Percentiles rank a stretch among this genome's conserved stretches.
phyloP scores from a whole-genome alignment of 345 rosid genomes.

The Populus tremula region DNA sequence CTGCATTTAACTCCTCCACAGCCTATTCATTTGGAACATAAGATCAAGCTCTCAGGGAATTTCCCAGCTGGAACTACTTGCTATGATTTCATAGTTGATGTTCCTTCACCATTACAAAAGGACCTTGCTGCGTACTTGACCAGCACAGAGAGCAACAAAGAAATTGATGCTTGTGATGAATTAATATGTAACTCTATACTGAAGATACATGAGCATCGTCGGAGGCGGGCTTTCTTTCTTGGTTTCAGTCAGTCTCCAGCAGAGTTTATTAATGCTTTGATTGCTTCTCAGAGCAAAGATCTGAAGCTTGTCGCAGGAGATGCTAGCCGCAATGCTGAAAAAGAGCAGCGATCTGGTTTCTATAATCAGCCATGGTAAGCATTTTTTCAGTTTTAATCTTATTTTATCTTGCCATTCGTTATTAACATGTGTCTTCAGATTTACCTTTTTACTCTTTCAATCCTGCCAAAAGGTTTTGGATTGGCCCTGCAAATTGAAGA shows the following conservation, averaged over 20 bases:
- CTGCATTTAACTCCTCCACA: constrained; percentile 49
- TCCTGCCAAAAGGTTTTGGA: background rate
- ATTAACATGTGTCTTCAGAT: background rate
- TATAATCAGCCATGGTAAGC: constrained; percentile 52
- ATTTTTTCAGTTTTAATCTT: background rate
- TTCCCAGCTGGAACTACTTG: constrained; percentile 52
- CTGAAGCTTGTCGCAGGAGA: constrained; percentile 53
- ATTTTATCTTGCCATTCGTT: background rate
- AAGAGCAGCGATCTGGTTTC: constrained; percentile 41
- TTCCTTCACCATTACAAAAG: constrained; percentile 44
- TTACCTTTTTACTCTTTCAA: background rate
- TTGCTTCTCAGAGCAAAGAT: constrained; percentile 59
- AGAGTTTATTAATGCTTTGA: constrained; percentile 47
- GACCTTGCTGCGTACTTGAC: constrained; percentile 45
- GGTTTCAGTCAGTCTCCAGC: constrained; percentile 61
- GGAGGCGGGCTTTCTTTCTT: constrained; percentile 57
- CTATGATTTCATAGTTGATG: constrained; percentile 55
- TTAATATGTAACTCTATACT: constrained; percentile 39
- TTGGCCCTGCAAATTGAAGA: background rate
- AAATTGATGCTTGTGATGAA: constrained; percentile 48
- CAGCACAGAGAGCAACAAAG: constrained; percentile 42
- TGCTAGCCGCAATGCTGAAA: constrained; percentile 35
- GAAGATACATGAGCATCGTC: constrained; percentile 48
- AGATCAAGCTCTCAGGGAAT: constrained; percentile 53
- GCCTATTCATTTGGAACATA: constrained; percentile 59